Percentiles rank a stretch among this genome's conserved stretches.
Evolutionary conservation across 306 rosid species (phyloP).

Genomic region (Dryas drummondii): DNA sequence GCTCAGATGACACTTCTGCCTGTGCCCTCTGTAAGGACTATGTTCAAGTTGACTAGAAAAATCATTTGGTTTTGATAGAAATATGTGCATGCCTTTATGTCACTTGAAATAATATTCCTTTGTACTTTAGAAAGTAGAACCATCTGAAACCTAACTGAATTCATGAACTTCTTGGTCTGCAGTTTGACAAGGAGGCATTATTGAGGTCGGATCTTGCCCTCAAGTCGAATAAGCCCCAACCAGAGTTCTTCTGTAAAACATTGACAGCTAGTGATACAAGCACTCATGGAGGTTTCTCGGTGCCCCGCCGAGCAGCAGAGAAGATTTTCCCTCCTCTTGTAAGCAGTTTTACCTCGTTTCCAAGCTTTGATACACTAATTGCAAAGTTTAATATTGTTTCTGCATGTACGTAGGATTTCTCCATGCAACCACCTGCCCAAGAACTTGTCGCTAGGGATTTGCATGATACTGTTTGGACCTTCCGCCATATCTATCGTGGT

Average conservation of each 20-base stretch:
- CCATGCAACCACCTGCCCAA: conserved; percentile 98
- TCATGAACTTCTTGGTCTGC: conserved; percentile 14
- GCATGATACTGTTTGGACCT: conserved; percentile 82
- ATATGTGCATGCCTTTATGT: conserved; percentile 5
- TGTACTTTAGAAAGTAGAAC: not conserved
- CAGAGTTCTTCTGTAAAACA: conserved; percentile 91
- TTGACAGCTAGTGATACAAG: conserved; percentile 97
- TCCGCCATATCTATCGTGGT: conserved; percentile 97
- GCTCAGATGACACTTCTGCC: conserved; percentile 97
- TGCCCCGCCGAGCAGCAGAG: conserved; percentile 97
- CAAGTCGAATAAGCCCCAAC: conserved; percentile 73
- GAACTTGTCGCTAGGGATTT: conserved; percentile 85
- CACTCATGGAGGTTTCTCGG: conserved; percentile 98
- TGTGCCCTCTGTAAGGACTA: conserved; percentile 60
- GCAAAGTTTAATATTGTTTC: conserved; percentile 24
- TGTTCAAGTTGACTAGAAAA: conserved; percentile 6
- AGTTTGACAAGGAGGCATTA: conserved; percentile 86
- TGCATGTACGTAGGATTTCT: conserved; percentile 56
- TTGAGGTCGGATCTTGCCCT: conserved; percentile 88
- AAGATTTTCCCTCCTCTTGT: conserved; percentile 95
- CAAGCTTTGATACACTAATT: not conserved
- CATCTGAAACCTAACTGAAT: conserved; percentile 15
- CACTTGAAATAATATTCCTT: not conserved
- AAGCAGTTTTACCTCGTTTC: conserved; percentile 22
- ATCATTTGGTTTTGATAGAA: not conserved